Conservation (phyloP, 2,329 filamentous ascomycete species). For the Coniella lustricola region DNA sequence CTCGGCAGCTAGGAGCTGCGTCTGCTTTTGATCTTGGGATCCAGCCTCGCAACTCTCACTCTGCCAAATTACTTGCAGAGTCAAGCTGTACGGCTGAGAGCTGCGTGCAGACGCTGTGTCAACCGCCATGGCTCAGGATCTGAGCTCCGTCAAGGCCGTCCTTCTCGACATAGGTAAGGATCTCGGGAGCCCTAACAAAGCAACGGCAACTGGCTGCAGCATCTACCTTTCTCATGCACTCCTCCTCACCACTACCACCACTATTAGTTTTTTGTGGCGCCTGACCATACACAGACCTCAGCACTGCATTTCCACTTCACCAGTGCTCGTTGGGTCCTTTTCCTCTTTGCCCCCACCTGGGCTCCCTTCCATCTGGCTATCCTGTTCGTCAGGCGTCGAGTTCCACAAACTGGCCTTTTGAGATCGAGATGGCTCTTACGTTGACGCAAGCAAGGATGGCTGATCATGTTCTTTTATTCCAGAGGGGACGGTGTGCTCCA, state of each 20-base stretch:
- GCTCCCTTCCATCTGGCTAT: no score
- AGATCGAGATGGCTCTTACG: constrained; percentile 21
- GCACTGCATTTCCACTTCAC: neutral
- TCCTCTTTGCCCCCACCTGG: neutral
- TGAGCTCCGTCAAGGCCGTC: constrained; percentile 36
- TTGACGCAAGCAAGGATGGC: constrained; percentile 32
- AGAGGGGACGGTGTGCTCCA: constrained; percentile 80
- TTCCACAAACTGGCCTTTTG: neutral
- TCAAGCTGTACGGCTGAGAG: neutral
- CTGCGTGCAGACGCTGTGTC: constrained; percentile 8
- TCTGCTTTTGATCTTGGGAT: neutral
- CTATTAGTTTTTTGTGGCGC: no score
- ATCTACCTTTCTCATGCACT: no score
- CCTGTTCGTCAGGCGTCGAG: neutral
- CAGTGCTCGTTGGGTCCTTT: no score
- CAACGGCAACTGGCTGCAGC: no score
- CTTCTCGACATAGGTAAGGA: constrained; percentile 52
- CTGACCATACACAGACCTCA: no score
- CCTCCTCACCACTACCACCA: no score
- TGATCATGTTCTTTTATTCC: constrained; percentile 28
- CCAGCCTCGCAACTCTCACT: neutral
- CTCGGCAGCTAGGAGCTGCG: neutral
- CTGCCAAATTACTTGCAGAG: neutral
- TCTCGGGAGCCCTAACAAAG: no score
- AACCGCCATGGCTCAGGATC: constrained; percentile 25